Conservation (phyloP, 306 rosid species). For the Quercus parvula region DNA sequence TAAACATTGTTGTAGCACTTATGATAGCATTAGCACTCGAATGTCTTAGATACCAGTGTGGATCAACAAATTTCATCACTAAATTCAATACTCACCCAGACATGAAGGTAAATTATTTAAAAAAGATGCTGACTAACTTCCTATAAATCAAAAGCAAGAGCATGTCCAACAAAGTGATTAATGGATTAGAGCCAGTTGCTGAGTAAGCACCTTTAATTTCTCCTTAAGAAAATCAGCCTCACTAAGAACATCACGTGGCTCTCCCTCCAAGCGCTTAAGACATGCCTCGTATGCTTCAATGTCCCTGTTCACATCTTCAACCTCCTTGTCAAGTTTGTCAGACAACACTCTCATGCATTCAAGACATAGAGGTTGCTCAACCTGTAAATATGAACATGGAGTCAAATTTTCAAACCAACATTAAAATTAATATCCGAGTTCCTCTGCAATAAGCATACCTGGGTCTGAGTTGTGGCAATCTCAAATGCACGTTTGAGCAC, state of each 20-base stretch:
- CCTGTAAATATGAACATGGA: slow-evolving; percentile 45
- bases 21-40: background rate
- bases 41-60: background rate
- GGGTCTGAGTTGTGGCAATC: slow-evolving; percentile 89
- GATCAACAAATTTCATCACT: background rate
- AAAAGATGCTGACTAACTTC: background rate
- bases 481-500: slow-evolving; percentile 86
- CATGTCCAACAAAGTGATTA: slow-evolving; percentile 1
- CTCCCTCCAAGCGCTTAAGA: slow-evolving; percentile 85
- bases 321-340: slow-evolving; percentile 91
- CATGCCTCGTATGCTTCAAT: slow-evolving; percentile 88
- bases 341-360: slow-evolving; percentile 95
- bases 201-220: slow-evolving; percentile 68
- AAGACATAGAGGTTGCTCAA: slow-evolving; percentile 93
- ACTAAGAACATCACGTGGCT: slow-evolving; percentile 69
- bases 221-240: slow-evolving; percentile 95
- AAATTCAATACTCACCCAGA: background rate
- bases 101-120: background rate
- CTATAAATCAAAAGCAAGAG: background rate
- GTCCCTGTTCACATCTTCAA: slow-evolving; percentile 89
- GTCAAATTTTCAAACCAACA: background rate
- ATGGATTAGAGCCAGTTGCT: slow-evolving; percentile 15
- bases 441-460: slow-evolving; percentile 40
- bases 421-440: background rate
- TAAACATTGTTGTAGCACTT: background rate